Base-by-base conservation (phyloP, 495 filamentous ascomycete genomes). In the Talaromyces nanjingensis region DNA sequence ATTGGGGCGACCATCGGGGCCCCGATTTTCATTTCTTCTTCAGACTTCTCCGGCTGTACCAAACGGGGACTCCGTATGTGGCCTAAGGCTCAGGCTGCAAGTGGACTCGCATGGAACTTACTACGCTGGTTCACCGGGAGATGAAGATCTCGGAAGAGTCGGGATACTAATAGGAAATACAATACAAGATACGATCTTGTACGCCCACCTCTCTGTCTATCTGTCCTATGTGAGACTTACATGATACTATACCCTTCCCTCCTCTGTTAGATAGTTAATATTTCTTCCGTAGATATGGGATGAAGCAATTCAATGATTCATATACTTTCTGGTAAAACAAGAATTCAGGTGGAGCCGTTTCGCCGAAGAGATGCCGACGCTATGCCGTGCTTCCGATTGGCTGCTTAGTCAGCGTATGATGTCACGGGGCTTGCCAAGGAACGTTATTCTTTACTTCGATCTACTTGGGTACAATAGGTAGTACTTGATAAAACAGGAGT, bases 321-420 rank as follows among this genome's bases (percentile, higher is more conserved):
- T 4, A 27, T 2, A 27, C 27, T 2, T 27, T 27, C 27, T 27
- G 3, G 9, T 3, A 57, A 37, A 34, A 57, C 22, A 55, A 27
- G 14, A 56, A 54, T 29, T 37, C 9, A 33, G 25, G 12, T 9
- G 47, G 42, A 63, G 27, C 27, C 27, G 25, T 25, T 29, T 27
- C 0, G 5, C 53, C 53, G 53, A 56, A 54, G 20, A 56, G 8
- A 14, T 56, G 53, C 53, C 53, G 53, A 54, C 3, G 12, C 14
- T 6, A 14, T 62, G 24, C 60, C 60, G 60, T 11, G 60, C 39
- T 31, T 62, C 60, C 60, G 60, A 62, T 62, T 62, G 60, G 60
- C 60, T 34, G 45, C 1, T 56, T 56, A 14, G 53, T 25, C n/a
- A 27, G 22, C n/a, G 4, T 6, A 56, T 56, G 53, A 56, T 18